Conservation (phyloP, 768 basidiomycete genomes). For the Collybia sp. region DNA sequence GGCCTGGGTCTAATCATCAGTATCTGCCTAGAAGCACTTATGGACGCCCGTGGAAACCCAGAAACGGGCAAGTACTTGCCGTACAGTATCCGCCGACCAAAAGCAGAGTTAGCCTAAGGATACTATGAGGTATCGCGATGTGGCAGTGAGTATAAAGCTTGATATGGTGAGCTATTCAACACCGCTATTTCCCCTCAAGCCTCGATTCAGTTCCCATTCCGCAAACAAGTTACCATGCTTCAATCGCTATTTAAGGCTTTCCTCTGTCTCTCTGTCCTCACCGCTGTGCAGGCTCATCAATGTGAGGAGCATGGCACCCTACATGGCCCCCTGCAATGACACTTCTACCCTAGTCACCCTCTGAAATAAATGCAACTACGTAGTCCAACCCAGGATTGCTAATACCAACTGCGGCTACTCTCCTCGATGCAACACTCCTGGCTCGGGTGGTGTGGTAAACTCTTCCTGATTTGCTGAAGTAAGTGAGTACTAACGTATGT, state of each 20-base stretch:
- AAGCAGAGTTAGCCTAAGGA: no score
- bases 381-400: slow-evolving; percentile 28
- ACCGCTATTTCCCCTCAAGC: no score
- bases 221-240: neutral
- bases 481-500: neutral
- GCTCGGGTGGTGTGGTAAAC: slow-evolving; percentile 26
- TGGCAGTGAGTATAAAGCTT: no score
- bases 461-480: neutral
- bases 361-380: slow-evolving; percentile 25
- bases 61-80: no score
- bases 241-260: neutral
- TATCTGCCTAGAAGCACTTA: no score
- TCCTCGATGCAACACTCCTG: slow-evolving; percentile 29
- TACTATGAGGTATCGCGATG: no score
- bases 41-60: no score
- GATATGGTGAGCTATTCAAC: no score
- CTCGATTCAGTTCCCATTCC: no score
- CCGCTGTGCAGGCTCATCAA: slow-evolving; percentile 9
- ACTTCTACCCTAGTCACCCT: slow-evolving; percentile 23
- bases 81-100: no score
- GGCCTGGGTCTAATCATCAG: no score
- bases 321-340: neutral
- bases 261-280: slow-evolving; percentile 1
- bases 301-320: no score
- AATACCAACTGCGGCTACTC: slow-evolving; percentile 37